Percentiles rank a stretch among this genome's conserved stretches.
These are phyloP conservation scores for Penstemon barbatus DNA, from an alignment of 257 asterid species.

Conservation along the genomic window DNA sequence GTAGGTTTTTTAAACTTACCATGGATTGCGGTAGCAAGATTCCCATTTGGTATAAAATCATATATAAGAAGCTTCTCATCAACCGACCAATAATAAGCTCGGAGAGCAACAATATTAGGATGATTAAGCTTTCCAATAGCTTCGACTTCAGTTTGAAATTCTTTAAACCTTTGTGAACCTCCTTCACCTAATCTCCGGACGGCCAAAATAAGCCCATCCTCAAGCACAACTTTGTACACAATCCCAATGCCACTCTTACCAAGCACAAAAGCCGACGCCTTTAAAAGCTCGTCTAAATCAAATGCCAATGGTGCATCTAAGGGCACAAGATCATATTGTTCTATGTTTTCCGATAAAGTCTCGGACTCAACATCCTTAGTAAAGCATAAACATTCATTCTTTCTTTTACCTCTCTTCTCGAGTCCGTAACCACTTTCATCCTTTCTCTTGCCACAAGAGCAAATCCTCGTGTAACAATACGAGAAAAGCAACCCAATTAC, in stretches of 20 bases:
- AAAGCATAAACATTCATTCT: slow-evolving; percentile 71
- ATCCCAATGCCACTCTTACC: slow-evolving; percentile 93
- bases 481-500: slow-evolving; percentile 70
- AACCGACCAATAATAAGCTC: slow-evolving; percentile 93
- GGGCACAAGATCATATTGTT: slow-evolving; percentile 69
- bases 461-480: slow-evolving; percentile 63
- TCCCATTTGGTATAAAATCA: slow-evolving; percentile 75
- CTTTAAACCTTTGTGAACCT: slow-evolving; percentile 86
- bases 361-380: slow-evolving; percentile 69
- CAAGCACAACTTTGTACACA: slow-evolving; percentile 89
- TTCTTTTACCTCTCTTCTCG: slow-evolving; percentile 55
- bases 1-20: slow-evolving; percentile 43
- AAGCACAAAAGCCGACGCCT: slow-evolving; percentile 89
- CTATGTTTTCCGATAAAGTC: slow-evolving; percentile 71
- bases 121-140: slow-evolving; percentile 92
- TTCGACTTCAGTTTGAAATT: slow-evolving; percentile 83
- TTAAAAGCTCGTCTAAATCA: slow-evolving; percentile 85
- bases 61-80: slow-evolving; percentile 90
- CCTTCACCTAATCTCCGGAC: slow-evolving; percentile 93
- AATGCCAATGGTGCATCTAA: slow-evolving; percentile 69
- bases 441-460: slow-evolving; percentile 46
- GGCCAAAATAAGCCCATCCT: slow-evolving; percentile 73
- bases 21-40: slow-evolving; percentile 76
- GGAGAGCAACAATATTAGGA: slow-evolving; percentile 65
- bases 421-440: slow-evolving; percentile 48